phyloP scores from a whole-genome alignment of 129 eudicot species.

The Centaurea solstitialis region DNA sequence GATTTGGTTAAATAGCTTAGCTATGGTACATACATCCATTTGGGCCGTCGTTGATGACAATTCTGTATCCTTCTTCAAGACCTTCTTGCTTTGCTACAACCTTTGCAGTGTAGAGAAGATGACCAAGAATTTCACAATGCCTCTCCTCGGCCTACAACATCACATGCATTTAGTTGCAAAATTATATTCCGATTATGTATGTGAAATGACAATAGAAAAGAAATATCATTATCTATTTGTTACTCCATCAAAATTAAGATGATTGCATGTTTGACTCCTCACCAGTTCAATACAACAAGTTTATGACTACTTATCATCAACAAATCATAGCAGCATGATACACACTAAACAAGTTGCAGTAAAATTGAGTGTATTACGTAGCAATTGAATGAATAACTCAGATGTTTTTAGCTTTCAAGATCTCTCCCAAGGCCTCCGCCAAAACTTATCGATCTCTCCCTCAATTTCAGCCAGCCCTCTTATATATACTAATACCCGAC shows the following conservation, averaged over 20 bases:
- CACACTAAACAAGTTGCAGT: neutral
- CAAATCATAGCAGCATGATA: neutral
- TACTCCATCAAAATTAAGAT: slow-evolving; percentile 1
- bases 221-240: neutral
- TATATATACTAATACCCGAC: too few relatives aligned
- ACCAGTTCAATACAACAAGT: neutral
- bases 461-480: neutral
- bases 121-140: slow-evolving; percentile 87
- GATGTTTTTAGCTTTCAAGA: too few relatives aligned
- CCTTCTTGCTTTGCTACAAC: slow-evolving; percentile 96
- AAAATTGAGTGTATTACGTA: neutral
- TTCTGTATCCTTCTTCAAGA: slow-evolving; percentile 85
- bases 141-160: slow-evolving; percentile 83
- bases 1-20: neutral
- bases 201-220: neutral
- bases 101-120: slow-evolving; percentile 86
- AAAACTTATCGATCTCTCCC: neutral
- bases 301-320: neutral
- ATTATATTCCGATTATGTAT: neutral
- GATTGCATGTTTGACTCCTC: neutral
- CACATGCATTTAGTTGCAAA: slow-evolving; percentile 12
- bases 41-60: slow-evolving; percentile 96
- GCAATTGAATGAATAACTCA: neutral
- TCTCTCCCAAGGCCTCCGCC: neutral
- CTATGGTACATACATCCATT: slow-evolving; percentile 63